Base-by-base conservation (phyloP, 139 green algal species). In the Volvox reticuliferus region DNA sequence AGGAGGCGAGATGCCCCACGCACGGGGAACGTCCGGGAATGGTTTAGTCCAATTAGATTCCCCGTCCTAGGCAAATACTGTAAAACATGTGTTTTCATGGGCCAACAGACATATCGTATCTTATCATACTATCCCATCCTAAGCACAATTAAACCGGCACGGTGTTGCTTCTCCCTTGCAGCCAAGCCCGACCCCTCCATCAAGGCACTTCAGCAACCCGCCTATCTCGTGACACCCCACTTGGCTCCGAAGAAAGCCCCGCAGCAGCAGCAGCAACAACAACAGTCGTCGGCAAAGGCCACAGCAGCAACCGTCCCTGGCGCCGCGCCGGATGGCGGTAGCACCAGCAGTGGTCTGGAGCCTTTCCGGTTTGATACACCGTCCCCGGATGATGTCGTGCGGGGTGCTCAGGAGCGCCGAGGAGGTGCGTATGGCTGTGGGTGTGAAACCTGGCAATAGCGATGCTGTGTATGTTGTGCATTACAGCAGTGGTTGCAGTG, bases 341-440 rank as follows among this genome's bases (percentile, higher is more conserved):
- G 44, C 44, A 55, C 44, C 44, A 55, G 44, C 9, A 9, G 44
- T 3, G 79, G 50, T 22, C 24, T 55, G n/a, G 50, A 61, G 55
- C 69, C 85, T 0, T 97, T 97, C 86, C 65, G 90, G 0, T 98
- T 98, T 76, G 92, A 93, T 91, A 94, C 92, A 55, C 95, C 95
- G 24, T 98, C 96, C 12, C 96, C 96, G 0, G 96, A 98, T 76
- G 96, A 97, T 77, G 78, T 28, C 0, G 94, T 97, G 19, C 82
- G 86, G 0, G 83, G 77, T 62, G 94, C 93, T 24, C 96, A 95
- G 87, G 92, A 86, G 69, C 75, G 75, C 19, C 76, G 89, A n/a
- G 37, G 78, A 28, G 65, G 65, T 73, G 65, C 65, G 65, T 73
- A 16, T 73, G 65, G 2, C 6, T 73, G 65, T 28, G 65, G 21